Conservation (phyloP, 148 eudicot genomes). For the Drosera capensis region DNA sequence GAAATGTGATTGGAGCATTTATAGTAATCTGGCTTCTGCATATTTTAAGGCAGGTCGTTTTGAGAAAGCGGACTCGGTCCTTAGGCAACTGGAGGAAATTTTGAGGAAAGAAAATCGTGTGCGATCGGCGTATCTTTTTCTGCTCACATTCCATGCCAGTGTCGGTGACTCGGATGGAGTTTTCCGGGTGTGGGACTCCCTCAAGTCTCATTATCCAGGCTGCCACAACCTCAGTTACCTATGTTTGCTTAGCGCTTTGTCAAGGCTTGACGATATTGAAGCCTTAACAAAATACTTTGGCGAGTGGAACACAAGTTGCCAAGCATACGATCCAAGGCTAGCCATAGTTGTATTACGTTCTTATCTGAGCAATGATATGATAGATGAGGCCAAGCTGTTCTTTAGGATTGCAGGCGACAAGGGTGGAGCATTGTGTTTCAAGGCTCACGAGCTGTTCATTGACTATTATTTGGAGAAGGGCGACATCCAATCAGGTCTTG, state of each 20-base stretch:
- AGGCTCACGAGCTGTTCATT: slow-evolving; percentile 24
- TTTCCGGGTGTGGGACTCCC: slow-evolving; percentile 33
- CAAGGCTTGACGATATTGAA: slow-evolving; percentile 30
- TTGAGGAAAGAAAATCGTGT: slow-evolving; percentile 12
- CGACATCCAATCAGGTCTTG: slow-evolving; percentile 26
- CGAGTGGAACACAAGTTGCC: slow-evolving; percentile 41
- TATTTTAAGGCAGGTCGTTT: slow-evolving; percentile 29
- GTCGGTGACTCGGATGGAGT: slow-evolving; percentile 26
- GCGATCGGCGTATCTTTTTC: slow-evolving; percentile 26
- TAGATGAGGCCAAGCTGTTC: slow-evolving; percentile 39
- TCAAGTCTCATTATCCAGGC: slow-evolving; percentile 21
- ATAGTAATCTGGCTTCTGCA: slow-evolving; percentile 30
- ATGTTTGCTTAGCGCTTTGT: slow-evolving; percentile 34
- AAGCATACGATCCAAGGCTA: slow-evolving; percentile 36
- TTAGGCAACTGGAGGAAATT: slow-evolving; percentile 24
- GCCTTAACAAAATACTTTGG: slow-evolving; percentile 23
- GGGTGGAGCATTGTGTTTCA: slow-evolving; percentile 11
- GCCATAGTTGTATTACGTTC: slow-evolving; percentile 22
- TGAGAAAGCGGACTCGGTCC: slow-evolving; percentile 38
- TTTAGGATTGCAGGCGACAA: slow-evolving; percentile 16
- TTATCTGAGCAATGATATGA: slow-evolving; percentile 33
- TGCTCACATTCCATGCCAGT: slow-evolving; percentile 39
- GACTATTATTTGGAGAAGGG: slow-evolving; percentile 20
- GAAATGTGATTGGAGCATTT: slow-evolving; percentile 34
- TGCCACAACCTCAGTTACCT: slow-evolving; percentile 28